phyloP scores from a whole-genome alignment of 2,329 filamentous ascomycete species.

The Xylaria sp. region DNA sequence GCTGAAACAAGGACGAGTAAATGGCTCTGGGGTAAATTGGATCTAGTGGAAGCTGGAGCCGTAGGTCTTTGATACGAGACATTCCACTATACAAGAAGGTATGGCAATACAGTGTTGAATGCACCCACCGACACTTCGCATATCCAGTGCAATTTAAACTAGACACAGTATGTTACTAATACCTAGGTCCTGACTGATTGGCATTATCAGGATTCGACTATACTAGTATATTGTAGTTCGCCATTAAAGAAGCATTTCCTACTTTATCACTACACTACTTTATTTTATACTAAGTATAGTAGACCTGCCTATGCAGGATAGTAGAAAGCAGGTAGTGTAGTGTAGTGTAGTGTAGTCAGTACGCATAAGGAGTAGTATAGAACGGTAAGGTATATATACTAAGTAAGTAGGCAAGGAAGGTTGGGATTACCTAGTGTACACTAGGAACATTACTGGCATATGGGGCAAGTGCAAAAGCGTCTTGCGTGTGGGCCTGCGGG shows the following conservation, averaged over 20 bases:
- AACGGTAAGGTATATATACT: background rate
- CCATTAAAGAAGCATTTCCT: no score
- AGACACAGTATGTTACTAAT: no score
- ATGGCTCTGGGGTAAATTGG: background rate
- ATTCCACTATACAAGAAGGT: background rate
- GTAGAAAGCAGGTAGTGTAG: no score
- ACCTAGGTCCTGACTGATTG: no score
- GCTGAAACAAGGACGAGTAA: slow-evolving; percentile 11
- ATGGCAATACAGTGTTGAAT: background rate
- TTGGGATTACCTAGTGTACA: background rate
- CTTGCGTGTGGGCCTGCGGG: slow-evolving; percentile 21
- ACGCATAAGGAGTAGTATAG: background rate
- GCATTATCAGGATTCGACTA: no score
- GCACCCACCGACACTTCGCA: background rate
- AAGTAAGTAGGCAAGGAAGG: background rate
- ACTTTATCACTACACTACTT: no score
- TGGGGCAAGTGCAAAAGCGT: slow-evolving; percentile 14
- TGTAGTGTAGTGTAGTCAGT: no score
- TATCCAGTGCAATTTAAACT: background rate
- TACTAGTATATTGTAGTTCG: no score
- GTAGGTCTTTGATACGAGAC: background rate
- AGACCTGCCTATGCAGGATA: no score
- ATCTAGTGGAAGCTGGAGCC: background rate
- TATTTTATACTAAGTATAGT: no score
- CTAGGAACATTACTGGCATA: background rate